Percentiles rank a stretch among this genome's conserved stretches.
These are phyloP conservation scores for Tilletia indica DNA, from an alignment of 1,284 basidiomycete species.

Conservation along the genomic window DNA sequence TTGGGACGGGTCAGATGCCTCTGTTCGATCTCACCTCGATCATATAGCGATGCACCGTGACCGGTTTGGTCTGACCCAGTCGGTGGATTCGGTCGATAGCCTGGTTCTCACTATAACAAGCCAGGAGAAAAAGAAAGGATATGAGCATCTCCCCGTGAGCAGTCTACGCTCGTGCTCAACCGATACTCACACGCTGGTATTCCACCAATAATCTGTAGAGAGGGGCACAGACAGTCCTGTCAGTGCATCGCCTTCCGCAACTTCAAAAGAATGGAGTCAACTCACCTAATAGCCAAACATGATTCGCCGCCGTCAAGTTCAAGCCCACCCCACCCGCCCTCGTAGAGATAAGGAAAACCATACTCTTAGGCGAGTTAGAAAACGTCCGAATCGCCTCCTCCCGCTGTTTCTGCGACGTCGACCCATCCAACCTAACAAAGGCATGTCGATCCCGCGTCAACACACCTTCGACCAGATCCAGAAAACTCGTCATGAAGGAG, in stretches of 20 bases:
- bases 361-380: conserved; percentile 66
- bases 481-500: conserved; percentile 58
- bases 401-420: conserved; percentile 83
- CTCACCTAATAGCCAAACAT: conserved; percentile 41
- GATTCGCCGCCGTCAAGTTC: conserved; percentile 51
- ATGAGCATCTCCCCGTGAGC: background rate
- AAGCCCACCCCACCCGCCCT: conserved; percentile 89
- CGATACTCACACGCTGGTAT: conserved; percentile 25
- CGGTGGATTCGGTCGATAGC: conserved; percentile 64
- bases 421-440: conserved; percentile 71
- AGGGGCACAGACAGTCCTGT: background rate
- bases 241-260: too few species aligned
- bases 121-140: too few species aligned
- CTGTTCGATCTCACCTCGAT: conserved; percentile 60
- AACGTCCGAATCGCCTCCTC: conserved; percentile 73
- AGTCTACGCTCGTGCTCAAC: background rate
- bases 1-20: too few species aligned
- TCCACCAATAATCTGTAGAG: conserved; percentile 52
- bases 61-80: conserved; percentile 81
- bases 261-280: conserved; percentile 17
- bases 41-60: conserved; percentile 87
- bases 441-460: conserved; percentile 36
- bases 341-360: conserved; percentile 83
- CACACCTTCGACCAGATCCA: conserved; percentile 49
- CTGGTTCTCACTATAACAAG: conserved; percentile 6